Evolutionary conservation across 768 basidiomycete species (phyloP).

Genomic region (Suillus sp.): DNA sequence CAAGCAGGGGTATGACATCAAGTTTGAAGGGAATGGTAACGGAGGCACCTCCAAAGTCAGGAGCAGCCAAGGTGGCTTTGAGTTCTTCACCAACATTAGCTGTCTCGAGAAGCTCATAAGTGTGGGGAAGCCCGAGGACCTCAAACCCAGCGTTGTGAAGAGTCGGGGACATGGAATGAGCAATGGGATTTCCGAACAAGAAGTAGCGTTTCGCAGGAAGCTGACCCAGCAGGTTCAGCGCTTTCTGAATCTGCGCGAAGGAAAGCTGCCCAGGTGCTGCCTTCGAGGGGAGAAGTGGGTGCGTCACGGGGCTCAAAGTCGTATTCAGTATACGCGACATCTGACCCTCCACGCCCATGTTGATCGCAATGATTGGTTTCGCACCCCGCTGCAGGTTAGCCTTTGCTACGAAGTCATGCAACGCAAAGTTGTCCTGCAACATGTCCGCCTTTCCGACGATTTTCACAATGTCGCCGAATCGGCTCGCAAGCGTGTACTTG

Average conservation of each 20-base stretch:
- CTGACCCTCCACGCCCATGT: conserved; percentile 89
- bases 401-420: conserved; percentile 69
- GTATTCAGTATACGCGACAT: conserved; percentile 86
- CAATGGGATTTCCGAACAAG: conserved; percentile 89
- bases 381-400: conserved; percentile 43
- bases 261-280: conserved; percentile 95
- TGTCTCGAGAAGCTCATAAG: conserved; percentile 80
- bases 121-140: conserved; percentile 80
- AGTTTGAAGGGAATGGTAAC: conserved; percentile 97
- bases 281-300: conserved; percentile 79
- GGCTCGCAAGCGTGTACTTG: conserved; percentile 66
- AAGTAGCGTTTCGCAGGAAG: conserved; percentile 75
- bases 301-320: conserved; percentile 88
- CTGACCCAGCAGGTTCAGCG: conserved; percentile 78
- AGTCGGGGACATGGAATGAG: conserved; percentile 88
- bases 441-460: conserved; percentile 82
- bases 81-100: conserved; percentile 64
- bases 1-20: conserved; percentile 82
- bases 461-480: conserved; percentile 88
- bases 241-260: conserved; percentile 82
- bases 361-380: conserved; percentile 92
- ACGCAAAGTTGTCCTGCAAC: conserved; percentile 75
- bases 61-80: conserved; percentile 57
- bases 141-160: conserved; percentile 90
- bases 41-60: conserved; percentile 91